Evolutionary conservation across 176 grass and related monocot species (phyloP), one percentile per base, ranked within the genome.

Genomic region (Eleusine coracana): DNA sequence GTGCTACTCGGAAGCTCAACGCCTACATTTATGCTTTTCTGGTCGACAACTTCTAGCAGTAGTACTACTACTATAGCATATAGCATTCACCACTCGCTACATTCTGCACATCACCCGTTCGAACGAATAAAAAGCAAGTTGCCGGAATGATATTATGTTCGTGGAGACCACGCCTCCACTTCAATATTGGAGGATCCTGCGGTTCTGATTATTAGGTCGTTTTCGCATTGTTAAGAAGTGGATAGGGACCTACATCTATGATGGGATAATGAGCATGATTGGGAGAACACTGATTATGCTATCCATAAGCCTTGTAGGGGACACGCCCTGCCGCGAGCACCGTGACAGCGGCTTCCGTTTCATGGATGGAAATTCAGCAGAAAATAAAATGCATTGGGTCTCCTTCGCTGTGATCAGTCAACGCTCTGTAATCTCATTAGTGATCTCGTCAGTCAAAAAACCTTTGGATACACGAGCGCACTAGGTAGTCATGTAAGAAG

Each of bases 181-280:
- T 39, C 36, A 39, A 68, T 31, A 34, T 29, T 10, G n/a, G 27
- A 12, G 3, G 23, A 54, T 25, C 17, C 28, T 6, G 60, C 40
- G 10, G 10, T 50, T 69, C 60, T 23, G 38, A 59, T 56, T 0
- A 28, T 8, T 0, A 21, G 11, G 54, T 64, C 73, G 41, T 45
- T 64, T 44, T 87, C 73, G n/a, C 12, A 20, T 20, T 85, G 54
- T 56, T 20, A 56, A 87, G 42, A 64, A 64, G 38, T 50, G 0
- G 17, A 77, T 44, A 28, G 21, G 44, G 44, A 27, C 42, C 41
- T 40, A 18, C 23, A 75, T 6, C n/a, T 36, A 71, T 25, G 79
- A 77, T 36, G n/a, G 50, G 51, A 37, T 76, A 46, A 69, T 70
- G 51, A 67, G 11, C 31, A 76, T 82, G 78, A 81, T 75, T 68